A percentile compares a stretch with the other conserved stretches of the same genome.
phyloP scores from a whole-genome alignment of 75 land plant genomes.

The Pinus tabuliformis region DNA sequence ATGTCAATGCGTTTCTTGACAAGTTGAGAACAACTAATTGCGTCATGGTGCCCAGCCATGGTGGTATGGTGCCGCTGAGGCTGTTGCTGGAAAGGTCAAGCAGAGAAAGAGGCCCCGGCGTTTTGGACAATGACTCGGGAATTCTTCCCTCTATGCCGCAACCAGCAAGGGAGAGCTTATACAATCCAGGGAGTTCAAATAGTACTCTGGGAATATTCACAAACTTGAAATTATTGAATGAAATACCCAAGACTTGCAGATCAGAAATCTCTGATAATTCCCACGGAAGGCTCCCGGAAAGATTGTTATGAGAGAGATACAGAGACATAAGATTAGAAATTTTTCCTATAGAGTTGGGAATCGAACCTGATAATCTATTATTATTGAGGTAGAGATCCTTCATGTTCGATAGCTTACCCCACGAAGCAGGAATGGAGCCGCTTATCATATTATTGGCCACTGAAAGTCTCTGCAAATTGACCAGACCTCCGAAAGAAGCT shows the following conservation, averaged over 20 bases:
- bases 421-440: slow-evolving; percentile 57
- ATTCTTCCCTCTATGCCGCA: slow-evolving; percentile 24
- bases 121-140: slow-evolving; percentile 10
- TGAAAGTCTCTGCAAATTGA: background rate
- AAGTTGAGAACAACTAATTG: slow-evolving; percentile 27
- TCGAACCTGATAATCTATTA: slow-evolving; percentile 59
- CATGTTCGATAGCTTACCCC: slow-evolving; percentile 37
- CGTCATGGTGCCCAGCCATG: slow-evolving; percentile 28
- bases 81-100: slow-evolving; percentile 39
- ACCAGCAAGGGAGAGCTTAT: slow-evolving; percentile 18
- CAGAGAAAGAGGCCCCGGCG: slow-evolving; percentile 14
- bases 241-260: slow-evolving; percentile 28
- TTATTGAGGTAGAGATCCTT: slow-evolving; percentile 60
- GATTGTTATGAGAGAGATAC: slow-evolving; percentile 66
- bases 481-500: background rate
- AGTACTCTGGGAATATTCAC: slow-evolving; percentile 16
- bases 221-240: slow-evolving; percentile 26
- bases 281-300: slow-evolving; percentile 53
- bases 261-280: slow-evolving; percentile 26
- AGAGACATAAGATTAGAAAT: slow-evolving; percentile 36
- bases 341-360: slow-evolving; percentile 44
- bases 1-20: slow-evolving; percentile 14
- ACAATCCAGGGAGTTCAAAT: slow-evolving; percentile 18
- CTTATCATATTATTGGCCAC: slow-evolving; percentile 38
- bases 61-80: slow-evolving; percentile 27